Evolutionary conservation across 2,329 filamentous ascomycete species (phyloP), one percentile per base, ranked within the genome.

Genomic region (Scedosporium aurantiacum): DNA sequence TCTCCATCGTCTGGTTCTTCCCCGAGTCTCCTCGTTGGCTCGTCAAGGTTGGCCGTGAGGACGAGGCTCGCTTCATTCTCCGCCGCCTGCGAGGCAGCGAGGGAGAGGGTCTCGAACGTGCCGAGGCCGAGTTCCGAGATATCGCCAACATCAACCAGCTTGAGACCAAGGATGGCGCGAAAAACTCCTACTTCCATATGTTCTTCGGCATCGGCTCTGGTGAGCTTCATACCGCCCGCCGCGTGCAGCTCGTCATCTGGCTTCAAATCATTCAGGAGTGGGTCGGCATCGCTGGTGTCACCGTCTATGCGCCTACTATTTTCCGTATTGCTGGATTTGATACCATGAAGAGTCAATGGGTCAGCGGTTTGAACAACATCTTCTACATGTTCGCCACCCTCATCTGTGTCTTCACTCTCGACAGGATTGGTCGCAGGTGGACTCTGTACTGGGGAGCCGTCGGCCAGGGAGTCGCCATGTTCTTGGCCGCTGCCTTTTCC

Each of bases 211-310:
- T 82, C 61, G 84, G 83, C 2, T 86, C 84, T 0, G 86, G 80
- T 0, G 83, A 87, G 59, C 71, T 89, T 7, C 86, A 89, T 64
- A 86, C 82, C 0, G 87, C 81, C 0, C 78, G 87, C 1, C 82
- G 87, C 5, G 85, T 89, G 0, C 85, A 89, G 66, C 78, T 90
- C 1, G 85, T 87, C 2, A 78, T 90, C 41, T 89, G 86, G 85
- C 76, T 89, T 7, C 85, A 89, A 71, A 86, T 89, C 54, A 80
- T 89, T 68, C 85, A 88, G 67, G 82, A 87, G 66, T 88, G 85
- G 84, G 80, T 85, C 59, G 85, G 86, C 0, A 89, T 89, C 63
- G 85, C 86, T 0, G 86, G 84, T 50, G 84, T 89, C 2, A 88
- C 85, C 0, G 79, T 89, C 41, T 84, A 80, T 56, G 78, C 76